Evolutionary conservation across 768 basidiomycete genomes (phyloP), one percentile per base, ranked within the genome.

Genomic region (Termitomyces sp.): DNA sequence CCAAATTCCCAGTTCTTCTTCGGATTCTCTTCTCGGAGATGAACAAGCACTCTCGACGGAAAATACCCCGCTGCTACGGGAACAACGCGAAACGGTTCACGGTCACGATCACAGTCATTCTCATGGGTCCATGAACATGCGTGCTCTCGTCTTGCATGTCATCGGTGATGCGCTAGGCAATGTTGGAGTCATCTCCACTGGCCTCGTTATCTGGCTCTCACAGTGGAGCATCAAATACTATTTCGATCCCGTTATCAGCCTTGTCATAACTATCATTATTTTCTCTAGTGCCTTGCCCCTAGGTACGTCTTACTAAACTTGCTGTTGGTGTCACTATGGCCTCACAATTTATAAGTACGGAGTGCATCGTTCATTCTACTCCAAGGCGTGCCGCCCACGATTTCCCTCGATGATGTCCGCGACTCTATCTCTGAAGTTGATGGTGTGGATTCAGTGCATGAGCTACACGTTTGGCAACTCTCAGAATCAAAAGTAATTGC

Each of bases 111-210:
- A 76, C 57, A 64, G 69, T 56, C 75, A 69, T 75, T 62, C 74
- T 22, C 84, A 87, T 65, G 87, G 86, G 0, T 92, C 88, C 0
- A 98, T 99, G 97, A 99, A 98, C 73, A 98, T 98, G 95, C 89
- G 79, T n/a, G 97, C 95, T 32, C 80, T 99, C 1, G 78, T 98
- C 33, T 74, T 99, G 30, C 97, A 99, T 71, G 97, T 98, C 39
- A 72, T 99, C 45, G 96, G 96, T 34, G 96, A 99, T 76, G 96
- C 96, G 55, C 82, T 99, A 26, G 97, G 97, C 50, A 98, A 99
- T 71, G 91, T 98, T 60, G 97, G 97, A 53, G 97, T 99, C 61
- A 97, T 99, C 59, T 86, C 89, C 36, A 93, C 95, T 4, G 97
- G 97, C 56, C 83, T 98, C 12, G 78, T 98, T 68, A 97, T 99